These are phyloP conservation scores for Xylariaceae sp. DNA, from an alignment of 2,329 filamentous ascomycete species.

Conservation along the genomic window DNA sequence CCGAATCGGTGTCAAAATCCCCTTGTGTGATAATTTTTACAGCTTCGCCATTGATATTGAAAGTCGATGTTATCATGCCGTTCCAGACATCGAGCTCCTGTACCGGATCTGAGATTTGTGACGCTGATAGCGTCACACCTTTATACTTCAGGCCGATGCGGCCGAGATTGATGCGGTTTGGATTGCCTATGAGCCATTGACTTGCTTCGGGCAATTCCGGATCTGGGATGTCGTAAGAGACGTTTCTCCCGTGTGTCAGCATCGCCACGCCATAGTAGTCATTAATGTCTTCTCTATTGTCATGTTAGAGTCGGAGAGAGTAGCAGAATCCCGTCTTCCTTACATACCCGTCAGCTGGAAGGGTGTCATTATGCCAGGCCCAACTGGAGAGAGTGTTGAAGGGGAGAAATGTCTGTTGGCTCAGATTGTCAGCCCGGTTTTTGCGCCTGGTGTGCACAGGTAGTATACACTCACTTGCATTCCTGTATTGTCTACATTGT, in stretches of 20 bases:
- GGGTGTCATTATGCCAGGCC: slow-evolving; percentile 41
- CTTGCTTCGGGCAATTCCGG: slow-evolving; percentile 47
- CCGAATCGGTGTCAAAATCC: slow-evolving; percentile 49
- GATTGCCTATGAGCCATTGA: slow-evolving; percentile 61
- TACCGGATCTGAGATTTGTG: slow-evolving; percentile 38
- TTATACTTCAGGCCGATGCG: slow-evolving; percentile 50
- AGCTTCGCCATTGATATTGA: slow-evolving; percentile 39
- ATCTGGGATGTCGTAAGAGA: slow-evolving; percentile 49
- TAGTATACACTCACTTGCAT: slow-evolving; percentile 31
- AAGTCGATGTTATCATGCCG: slow-evolving; percentile 48
- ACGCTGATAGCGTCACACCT: slow-evolving; percentile 39
- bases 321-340: background rate
- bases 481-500: slow-evolving; percentile 41
- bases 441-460: background rate
- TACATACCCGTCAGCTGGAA: slow-evolving; percentile 46
- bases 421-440: background rate
- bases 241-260: slow-evolving; percentile 46
- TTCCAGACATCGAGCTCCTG: slow-evolving; percentile 49
- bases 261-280: slow-evolving; percentile 45
- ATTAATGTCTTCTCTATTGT: slow-evolving; percentile 35
- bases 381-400: slow-evolving; percentile 41
- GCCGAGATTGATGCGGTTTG: slow-evolving; percentile 52
- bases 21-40: slow-evolving; percentile 47
- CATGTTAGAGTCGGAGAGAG: background rate
- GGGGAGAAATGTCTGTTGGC: slow-evolving; percentile 35